These are phyloP conservation scores for Syzygium oleosum DNA, from an alignment of 345 rosid species.

Conservation along the genomic window DNA sequence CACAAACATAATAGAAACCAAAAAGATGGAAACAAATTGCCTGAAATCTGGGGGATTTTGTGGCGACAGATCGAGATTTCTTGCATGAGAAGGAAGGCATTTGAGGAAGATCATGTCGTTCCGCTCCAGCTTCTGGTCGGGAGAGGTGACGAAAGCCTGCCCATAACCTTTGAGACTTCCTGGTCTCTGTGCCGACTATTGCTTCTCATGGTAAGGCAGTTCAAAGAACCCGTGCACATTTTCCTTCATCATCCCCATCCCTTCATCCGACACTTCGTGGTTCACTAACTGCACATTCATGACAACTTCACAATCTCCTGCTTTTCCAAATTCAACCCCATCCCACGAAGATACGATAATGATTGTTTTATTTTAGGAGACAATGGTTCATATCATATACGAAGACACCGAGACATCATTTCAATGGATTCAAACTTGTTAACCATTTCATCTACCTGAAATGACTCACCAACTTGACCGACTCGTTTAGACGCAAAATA, in stretches of 20 bases:
- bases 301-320: neutral
- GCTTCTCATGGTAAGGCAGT: slow-evolving; percentile 10
- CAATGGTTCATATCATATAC: neutral
- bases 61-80: slow-evolving; percentile 15
- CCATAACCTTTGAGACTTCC: slow-evolving; percentile 17
- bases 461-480: neutral
- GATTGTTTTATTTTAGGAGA: neutral
- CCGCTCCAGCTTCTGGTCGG: slow-evolving; percentile 15
- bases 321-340: neutral
- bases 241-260: slow-evolving; percentile 1
- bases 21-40: neutral
- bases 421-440: neutral
- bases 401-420: neutral
- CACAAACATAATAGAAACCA: neutral
- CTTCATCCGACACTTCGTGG: neutral
- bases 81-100: slow-evolving; percentile 7
- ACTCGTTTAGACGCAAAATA: neutral
- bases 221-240: slow-evolving; percentile 1
- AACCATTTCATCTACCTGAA: neutral
- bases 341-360: neutral
- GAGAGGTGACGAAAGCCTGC: slow-evolving; percentile 17
- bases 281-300: neutral
- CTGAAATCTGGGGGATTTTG: slow-evolving; percentile 9
- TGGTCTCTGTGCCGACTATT: slow-evolving; percentile 11
- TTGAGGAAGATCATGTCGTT: slow-evolving; percentile 16